Evolutionary conservation across 208 protist species (phyloP), one percentile per base, ranked within the genome.

Genomic region (Borovskyia barvae): DNA sequence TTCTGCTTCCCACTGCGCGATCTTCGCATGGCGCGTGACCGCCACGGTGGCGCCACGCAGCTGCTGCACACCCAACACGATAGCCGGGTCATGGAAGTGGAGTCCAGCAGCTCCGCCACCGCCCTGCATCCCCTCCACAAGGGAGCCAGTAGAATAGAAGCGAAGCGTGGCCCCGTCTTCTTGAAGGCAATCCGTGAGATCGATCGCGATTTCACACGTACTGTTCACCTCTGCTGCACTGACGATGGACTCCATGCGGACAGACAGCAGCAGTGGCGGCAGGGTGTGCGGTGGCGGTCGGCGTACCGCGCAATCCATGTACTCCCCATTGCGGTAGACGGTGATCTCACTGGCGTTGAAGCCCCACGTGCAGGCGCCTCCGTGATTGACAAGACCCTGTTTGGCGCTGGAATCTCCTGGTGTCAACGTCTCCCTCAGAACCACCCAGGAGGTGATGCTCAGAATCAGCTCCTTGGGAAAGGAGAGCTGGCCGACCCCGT

Each of bases 401-500:
- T 33, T 17, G 1, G 49, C 47, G 14, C 49, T 37, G 2, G 17
- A 19, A 15, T 6, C 49, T 30, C 54, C 40, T 15, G n/a, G 5
- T 1, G 8, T 5, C 3, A 1, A 29, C 0, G 56, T 53, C n/a
- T n/a, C n/a, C n/a, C n/a, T n/a, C n/a, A n/a, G n/a, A n/a, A n/a
- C n/a, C 2, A 85, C 55, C 80, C 83, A 90, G 29, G 72, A 54
- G 11, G 50, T 46, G 5, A 90, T 50, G 20, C 37, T 24, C 12
- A 58, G 48, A 24, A 92, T 87, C 7, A 88, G 52, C 62, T 88
- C 78, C n/a, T 36, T 47, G 0, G 85, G 85, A 15, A 92, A 52
- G 1, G 68, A 20, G n/a, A 91, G 11, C 9, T 32, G 17, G 1
- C 68, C 55, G 1, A 72, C 69, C n/a, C 72, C 56, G 20, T 56